Conservation (phyloP, 2,329 filamentous ascomycete species). For the Corniculantispora saksenae region DNA sequence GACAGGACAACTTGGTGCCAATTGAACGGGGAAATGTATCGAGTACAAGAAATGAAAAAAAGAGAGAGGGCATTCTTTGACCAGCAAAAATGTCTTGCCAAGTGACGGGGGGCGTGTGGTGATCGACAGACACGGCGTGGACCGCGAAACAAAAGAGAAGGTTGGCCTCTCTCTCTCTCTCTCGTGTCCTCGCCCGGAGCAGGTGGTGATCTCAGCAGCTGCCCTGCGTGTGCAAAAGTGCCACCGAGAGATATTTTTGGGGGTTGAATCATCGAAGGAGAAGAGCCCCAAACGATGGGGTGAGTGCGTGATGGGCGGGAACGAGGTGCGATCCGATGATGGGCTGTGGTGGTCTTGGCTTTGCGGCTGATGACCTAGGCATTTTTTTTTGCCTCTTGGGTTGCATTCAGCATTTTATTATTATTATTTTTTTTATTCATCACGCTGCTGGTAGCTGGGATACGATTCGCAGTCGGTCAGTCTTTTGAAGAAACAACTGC, state of each 20-base stretch:
- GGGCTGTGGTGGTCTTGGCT: background rate
- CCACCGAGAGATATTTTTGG: background rate
- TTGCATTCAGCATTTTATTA: background rate
- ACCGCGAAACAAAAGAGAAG: background rate
- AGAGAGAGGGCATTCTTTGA: too few species aligned
- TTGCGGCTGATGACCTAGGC: background rate
- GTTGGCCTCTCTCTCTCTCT: too few species aligned
- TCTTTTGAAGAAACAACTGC: background rate
- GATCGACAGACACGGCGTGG: background rate
- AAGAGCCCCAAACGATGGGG: too few species aligned
- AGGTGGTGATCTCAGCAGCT: background rate
- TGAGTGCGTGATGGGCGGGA: too few species aligned
- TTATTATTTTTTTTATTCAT: background rate
- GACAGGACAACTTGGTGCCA: background rate
- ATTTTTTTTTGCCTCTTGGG: background rate
- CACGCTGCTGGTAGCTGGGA: background rate
- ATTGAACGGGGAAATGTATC: too few species aligned
- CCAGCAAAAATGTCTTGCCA: conserved; percentile 13
- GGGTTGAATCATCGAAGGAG: background rate
- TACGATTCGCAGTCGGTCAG: background rate
- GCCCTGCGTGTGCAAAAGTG: background rate
- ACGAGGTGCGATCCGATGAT: conserved; percentile 4
- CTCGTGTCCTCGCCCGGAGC: too few species aligned
- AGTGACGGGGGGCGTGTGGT: background rate
- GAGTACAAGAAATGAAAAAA: too few species aligned